Evolutionary conservation across 441 rosid species (phyloP), one percentile per base, ranked within the genome.

Genomic region (Euphorbia celastroides): DNA sequence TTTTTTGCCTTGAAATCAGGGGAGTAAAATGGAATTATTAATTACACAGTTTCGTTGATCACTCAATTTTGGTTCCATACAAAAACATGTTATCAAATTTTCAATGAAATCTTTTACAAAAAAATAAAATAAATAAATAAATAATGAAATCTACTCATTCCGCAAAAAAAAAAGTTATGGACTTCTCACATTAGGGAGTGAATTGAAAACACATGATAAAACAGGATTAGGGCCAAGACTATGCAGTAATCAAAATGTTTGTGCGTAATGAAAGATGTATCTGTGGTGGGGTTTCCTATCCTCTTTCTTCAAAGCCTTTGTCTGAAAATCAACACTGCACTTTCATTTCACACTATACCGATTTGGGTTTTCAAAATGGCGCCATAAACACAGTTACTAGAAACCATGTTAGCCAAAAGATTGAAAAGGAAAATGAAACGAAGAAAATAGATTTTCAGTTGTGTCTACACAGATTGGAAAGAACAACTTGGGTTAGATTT

Each of bases 1-100:
- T 14, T 3, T 28, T 54, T 20, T 27, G 57, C 78, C 80, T 27
- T 41, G 10, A 69, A 68, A 66, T 54, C 70, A 75, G 80, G 80
- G n/a, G 7, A 56, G 69, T 55, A 42, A 48, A 55, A 64, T 26
- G 2, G 23, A 31, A 16, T 30, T 32, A 19, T 46, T 23, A 55
- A 66, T 25, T 50, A 44, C 57, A 31, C 68, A 70, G 60, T 16
- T 52, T 74, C 62, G 55, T 13, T 52, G 73, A 75, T 72, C 70
- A 58, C 73, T 67, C 66, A 41, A 25, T 12, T 44, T 51, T 42
- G 38, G 56, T 61, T 46, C 52, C 36, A 62, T 63, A 28, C 9
- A 25, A 46, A 46, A n/a, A 44, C 12, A 27, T 12, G 20, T 20
- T 34, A 3, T 34, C 38, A 4, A 34, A 4, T 34, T 34, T 55